Percentiles rank a stretch among this genome's conserved stretches.
phyloP scores from a whole-genome alignment of 768 basidiomycete genomes.

The Serendipita sp. region DNA sequence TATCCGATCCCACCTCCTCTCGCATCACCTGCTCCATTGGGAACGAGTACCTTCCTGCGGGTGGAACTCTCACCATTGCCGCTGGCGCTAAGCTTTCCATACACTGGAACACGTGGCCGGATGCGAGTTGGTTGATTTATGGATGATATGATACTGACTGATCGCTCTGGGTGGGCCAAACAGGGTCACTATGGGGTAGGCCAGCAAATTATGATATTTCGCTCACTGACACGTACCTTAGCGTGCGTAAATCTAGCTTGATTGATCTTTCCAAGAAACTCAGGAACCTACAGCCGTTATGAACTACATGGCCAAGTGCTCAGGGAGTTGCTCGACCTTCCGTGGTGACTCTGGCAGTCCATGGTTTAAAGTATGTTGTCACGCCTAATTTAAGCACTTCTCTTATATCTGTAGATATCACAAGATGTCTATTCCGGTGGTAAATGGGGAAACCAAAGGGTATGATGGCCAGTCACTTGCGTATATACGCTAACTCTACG shows the following conservation, averaged over 20 bases:
- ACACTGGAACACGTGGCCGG: slow-evolving; percentile 10
- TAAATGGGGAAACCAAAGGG: no score
- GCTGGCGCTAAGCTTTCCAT: slow-evolving; percentile 3
- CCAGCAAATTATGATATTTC: no score
- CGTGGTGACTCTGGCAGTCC: not conserved
- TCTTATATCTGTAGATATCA: not conserved
- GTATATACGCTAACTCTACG: not conserved
- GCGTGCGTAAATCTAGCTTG: no score
- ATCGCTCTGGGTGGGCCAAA: no score
- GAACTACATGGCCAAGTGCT: slow-evolving; percentile 9
- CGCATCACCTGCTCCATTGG: slow-evolving; percentile 10
- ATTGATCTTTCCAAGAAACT: not conserved
- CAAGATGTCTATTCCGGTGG: no score
- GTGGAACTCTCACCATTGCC: not conserved
- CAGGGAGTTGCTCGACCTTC: slow-evolving; percentile 10
- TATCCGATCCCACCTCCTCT: not conserved
- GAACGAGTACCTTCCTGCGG: slow-evolving; percentile 6
- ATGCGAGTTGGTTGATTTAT: no score
- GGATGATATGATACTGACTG: no score
- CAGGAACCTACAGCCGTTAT: not conserved
- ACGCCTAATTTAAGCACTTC: not conserved
- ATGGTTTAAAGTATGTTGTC: slow-evolving; percentile 6
- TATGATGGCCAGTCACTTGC: no score
- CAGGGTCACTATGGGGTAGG: no score
- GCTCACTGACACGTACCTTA: no score